These are phyloP conservation scores for Pyrenochaeta sp. DNA, from an alignment of 2,329 filamentous ascomycete species.

Conservation along the genomic window DNA sequence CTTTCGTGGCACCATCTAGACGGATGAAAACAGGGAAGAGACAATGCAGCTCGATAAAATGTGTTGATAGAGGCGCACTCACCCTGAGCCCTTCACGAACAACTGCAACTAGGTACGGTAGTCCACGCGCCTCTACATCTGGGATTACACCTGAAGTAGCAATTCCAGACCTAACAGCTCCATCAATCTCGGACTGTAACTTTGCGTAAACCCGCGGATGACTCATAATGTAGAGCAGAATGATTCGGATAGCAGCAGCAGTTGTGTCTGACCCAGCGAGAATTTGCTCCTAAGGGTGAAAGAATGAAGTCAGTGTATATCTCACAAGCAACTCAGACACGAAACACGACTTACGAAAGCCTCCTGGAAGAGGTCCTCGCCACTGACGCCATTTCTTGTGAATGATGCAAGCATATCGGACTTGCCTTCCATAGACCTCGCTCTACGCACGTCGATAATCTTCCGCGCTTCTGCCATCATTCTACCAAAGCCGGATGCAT, in stretches of 20 bases:
- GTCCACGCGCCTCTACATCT: slow-evolving; percentile 53
- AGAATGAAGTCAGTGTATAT: background rate
- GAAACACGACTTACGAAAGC: slow-evolving; percentile 23
- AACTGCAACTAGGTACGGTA: slow-evolving; percentile 58
- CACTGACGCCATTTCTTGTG: slow-evolving; percentile 55
- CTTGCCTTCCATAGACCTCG: slow-evolving; percentile 52
- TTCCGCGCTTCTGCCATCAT: slow-evolving; percentile 46
- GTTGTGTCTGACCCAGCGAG: slow-evolving; percentile 68
- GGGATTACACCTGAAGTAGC: slow-evolving; percentile 55
- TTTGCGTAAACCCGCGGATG: slow-evolving; percentile 57
- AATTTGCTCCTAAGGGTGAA: slow-evolving; percentile 47
- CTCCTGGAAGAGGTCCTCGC: slow-evolving; percentile 53
- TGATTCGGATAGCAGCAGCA: slow-evolving; percentile 63
- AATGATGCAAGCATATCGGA: slow-evolving; percentile 65
- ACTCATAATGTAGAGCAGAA: slow-evolving; percentile 62
- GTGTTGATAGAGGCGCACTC: background rate
- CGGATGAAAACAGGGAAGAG: too few relatives aligned
- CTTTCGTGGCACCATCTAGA: background rate
- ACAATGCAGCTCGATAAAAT: background rate
- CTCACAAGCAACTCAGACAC: background rate
- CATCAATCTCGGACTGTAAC: slow-evolving; percentile 58
- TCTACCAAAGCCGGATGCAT: slow-evolving; percentile 36
- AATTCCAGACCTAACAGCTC: slow-evolving; percentile 48
- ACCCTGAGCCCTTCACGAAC: slow-evolving; percentile 57
- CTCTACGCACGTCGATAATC: slow-evolving; percentile 53